Percentiles rank a stretch among this genome's conserved stretches.
phyloP scores from a whole-genome alignment of 257 asterid species.

The Thymus mandschuricus region DNA sequence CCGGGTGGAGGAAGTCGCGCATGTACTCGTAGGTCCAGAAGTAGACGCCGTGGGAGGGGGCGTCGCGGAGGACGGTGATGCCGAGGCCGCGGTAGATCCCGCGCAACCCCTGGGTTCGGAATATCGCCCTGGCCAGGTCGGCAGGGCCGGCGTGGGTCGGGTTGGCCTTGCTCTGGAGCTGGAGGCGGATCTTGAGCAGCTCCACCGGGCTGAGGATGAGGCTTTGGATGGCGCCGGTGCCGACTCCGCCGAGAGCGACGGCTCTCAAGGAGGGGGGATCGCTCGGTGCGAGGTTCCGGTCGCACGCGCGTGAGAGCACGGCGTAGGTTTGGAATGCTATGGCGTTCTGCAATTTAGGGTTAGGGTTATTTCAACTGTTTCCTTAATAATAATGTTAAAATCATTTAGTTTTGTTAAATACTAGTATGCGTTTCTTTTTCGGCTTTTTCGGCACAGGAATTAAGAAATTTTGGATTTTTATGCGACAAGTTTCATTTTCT shows the following conservation, averaged over 20 bases:
- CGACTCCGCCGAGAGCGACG: conserved; percentile 62
- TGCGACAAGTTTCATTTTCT: too few species aligned
- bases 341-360: conserved; percentile 57
- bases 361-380: too few species aligned
- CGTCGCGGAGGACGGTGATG: conserved; percentile 70
- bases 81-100: conserved; percentile 72
- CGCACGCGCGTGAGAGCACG: conserved; percentile 52
- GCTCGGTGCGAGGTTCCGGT: conserved; percentile 22
- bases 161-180: conserved; percentile 43
- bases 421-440: too few species aligned
- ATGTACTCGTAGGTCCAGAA: conserved; percentile 69
- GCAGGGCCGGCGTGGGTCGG: conserved; percentile 49
- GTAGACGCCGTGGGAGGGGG: conserved; percentile 72
- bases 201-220: conserved; percentile 74
- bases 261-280: conserved; percentile 69
- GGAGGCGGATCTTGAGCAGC: conserved; percentile 76
- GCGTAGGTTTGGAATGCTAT: conserved; percentile 75
- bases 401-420: too few species aligned
- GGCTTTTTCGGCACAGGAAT: too few species aligned
- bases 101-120: conserved; percentile 50
- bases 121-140: conserved; percentile 48
- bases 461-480: too few species aligned
- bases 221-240: conserved; percentile 75
- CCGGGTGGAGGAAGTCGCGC: conserved; percentile 68
- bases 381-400: too few species aligned